These are phyloP conservation scores for Metarhizium guizhouense DNA, from an alignment of 2,329 filamentous ascomycete genomes.

Conservation along the genomic window DNA sequence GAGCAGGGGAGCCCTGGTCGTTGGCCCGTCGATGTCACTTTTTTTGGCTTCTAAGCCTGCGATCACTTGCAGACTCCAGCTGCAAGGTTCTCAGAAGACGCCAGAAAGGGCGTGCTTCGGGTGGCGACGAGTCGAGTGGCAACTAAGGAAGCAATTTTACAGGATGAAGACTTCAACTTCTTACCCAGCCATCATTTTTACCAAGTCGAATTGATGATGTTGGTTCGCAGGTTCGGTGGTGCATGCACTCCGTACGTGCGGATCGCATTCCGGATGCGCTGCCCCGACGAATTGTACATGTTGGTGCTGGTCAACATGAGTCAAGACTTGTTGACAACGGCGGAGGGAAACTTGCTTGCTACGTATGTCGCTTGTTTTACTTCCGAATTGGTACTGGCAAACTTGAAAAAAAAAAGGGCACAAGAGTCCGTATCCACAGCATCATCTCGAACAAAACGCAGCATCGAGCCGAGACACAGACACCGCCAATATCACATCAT, in stretches of 20 bases:
- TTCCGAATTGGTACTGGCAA: too few species aligned
- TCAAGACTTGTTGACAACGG: too few species aligned
- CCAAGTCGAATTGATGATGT: not conserved
- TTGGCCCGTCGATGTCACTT: not conserved
- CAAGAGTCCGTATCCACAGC: too few species aligned
- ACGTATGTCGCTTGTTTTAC: too few species aligned
- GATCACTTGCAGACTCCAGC: constrained; percentile 3
- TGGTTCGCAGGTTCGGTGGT: not conserved
- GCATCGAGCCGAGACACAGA: too few species aligned
- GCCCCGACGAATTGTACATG: not conserved
- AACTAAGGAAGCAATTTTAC: not conserved
- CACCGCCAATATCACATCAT: too few species aligned
- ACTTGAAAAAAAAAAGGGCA: too few species aligned
- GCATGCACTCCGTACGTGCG: not conserved
- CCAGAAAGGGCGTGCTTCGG: not conserved
- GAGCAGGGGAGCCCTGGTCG: not conserved
- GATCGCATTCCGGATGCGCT: too few species aligned
- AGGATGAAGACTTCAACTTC: too few species aligned
- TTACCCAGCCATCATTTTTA: too few species aligned
- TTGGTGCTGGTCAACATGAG: not conserved
- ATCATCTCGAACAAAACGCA: too few species aligned
- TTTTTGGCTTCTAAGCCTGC: not conserved
- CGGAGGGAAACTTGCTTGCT: too few species aligned
- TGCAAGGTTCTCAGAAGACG: not conserved
- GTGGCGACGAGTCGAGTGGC: not conserved